Evolutionary conservation across 2,329 filamentous ascomycete genomes (phyloP), one percentile per base, ranked within the genome.

Genomic region (Exophiala calicioides): DNA sequence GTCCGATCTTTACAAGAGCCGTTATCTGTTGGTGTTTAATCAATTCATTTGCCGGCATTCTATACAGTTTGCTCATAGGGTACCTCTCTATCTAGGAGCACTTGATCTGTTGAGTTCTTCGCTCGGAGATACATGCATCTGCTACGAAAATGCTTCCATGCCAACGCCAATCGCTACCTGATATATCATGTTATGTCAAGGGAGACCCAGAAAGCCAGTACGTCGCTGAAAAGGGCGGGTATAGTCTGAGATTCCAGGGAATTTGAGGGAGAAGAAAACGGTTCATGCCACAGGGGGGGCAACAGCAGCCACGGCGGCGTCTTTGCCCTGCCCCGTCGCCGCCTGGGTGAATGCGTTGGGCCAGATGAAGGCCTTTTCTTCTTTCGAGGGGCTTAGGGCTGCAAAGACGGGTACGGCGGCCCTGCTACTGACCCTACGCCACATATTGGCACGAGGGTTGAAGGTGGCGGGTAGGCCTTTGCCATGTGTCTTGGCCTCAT

Each of bases 361-460:
- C 80, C 80, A 84, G 32, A 82, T 64, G 57, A 82, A 78, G 68
- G 80, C 78, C 68, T 77, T 80, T 63, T 84, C 80, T 58, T 83
- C 80, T 19, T 69, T 70, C 1, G 68, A 66, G 1, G 80, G 80
- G 2, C 75, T 77, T 43, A 73, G 68, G 35, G 72, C 71, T 12
- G 76, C 67, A 38, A 77, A 73, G 13, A 70, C 60, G 3, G 77
- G 76, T 33, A 76, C 56, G 27, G 76, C 74, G 32, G 69, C 73
- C 67, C 76, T 77, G 67, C 78, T 82, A 24, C 76, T 80, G 32
- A 80, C 75, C 20, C 81, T 72, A 42, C 83, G 70, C 83, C 83
- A 85, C 69, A 85, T 72, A 63, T 85, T 85, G 20, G 81, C 83
- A 32, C 82, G 73, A 5, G 82, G 82, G 66, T 86, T 86, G 70